Percentiles rank a stretch among this genome's conserved stretches.
These are phyloP conservation scores for Torulaspora microellipsoides DNA, from an alignment of 805 yeast species.

Conservation along the genomic window DNA sequence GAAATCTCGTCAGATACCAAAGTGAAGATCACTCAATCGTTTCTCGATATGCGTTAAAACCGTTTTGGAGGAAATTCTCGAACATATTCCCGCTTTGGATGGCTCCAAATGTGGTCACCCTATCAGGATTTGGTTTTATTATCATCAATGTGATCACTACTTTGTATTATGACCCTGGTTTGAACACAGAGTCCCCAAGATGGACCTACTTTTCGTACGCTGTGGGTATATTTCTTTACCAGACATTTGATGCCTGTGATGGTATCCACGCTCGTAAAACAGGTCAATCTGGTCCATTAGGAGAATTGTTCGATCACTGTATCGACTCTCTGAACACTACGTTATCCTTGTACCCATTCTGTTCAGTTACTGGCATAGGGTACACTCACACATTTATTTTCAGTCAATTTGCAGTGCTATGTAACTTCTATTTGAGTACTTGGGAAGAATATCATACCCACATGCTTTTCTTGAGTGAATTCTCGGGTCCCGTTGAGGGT, in stretches of 20 bases:
- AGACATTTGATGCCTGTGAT: slow-evolving; percentile 94
- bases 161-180: slow-evolving; percentile 66
- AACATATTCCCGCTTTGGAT: slow-evolving; percentile 73
- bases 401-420: slow-evolving; percentile 67
- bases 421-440: slow-evolving; percentile 82
- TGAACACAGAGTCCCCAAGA: slow-evolving; percentile 55
- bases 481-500: slow-evolving; percentile 96
- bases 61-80: slow-evolving; percentile 76
- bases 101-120: slow-evolving; percentile 91
- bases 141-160: slow-evolving; percentile 58
- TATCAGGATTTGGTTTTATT: slow-evolving; percentile 72
- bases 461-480: slow-evolving; percentile 65
- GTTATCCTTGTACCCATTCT: slow-evolving; percentile 67
- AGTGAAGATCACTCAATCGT: slow-evolving; percentile 78
- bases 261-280: slow-evolving; percentile 94
- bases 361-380: slow-evolving; percentile 74
- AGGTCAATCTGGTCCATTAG: slow-evolving; percentile 91
- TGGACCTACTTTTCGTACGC: slow-evolving; percentile 81
- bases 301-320: slow-evolving; percentile 92
- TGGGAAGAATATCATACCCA: slow-evolving; percentile 97
- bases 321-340: slow-evolving; percentile 73
- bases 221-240: slow-evolving; percentile 79
- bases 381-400: slow-evolving; percentile 55
- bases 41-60: slow-evolving; percentile 71
- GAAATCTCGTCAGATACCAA: slow-evolving; percentile 44